phyloP scores from a whole-genome alignment of 306 rosid genomes.

The Crataegus laevigata region DNA sequence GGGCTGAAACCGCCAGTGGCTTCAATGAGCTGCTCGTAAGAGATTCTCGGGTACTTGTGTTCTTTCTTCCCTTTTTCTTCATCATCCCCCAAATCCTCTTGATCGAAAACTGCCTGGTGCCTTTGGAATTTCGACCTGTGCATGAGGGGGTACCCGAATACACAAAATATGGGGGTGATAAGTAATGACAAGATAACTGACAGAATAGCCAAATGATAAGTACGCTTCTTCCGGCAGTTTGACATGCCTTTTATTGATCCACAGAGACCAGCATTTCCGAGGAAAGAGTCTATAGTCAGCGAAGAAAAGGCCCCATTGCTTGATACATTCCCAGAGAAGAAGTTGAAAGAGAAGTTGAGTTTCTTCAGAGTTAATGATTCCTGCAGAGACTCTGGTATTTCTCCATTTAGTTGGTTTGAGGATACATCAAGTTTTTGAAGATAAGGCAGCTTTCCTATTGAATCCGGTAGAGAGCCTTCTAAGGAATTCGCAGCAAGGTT shows the following conservation, averaged over 20 bases:
- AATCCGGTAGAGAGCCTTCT: slow-evolving; percentile 56
- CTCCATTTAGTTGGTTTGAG: slow-evolving; percentile 53
- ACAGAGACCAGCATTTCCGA: slow-evolving; percentile 56
- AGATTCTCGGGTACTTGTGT: slow-evolving; percentile 61
- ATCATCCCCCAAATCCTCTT: slow-evolving; percentile 26
- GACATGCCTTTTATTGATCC: slow-evolving; percentile 62
- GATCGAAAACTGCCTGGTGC: slow-evolving; percentile 9
- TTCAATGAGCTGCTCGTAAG: slow-evolving; percentile 59
- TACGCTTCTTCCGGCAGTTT: slow-evolving; percentile 41
- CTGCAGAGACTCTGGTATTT: slow-evolving; percentile 53
- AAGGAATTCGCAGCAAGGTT: slow-evolving; percentile 64
- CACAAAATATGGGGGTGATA: slow-evolving; percentile 44
- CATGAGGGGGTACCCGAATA: slow-evolving; percentile 28
- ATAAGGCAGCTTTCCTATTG: slow-evolving; percentile 67
- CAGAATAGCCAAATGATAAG: slow-evolving; percentile 36
- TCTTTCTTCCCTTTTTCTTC: slow-evolving; percentile 45
- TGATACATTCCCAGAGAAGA: slow-evolving; percentile 57
- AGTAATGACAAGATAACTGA: slow-evolving; percentile 44
- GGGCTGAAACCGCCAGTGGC: slow-evolving; percentile 75
- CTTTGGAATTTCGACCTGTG: slow-evolving; percentile 33
- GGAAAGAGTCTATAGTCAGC: slow-evolving; percentile 53
- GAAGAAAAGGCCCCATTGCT: slow-evolving; percentile 56
- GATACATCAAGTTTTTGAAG: slow-evolving; percentile 62
- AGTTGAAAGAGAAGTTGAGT: slow-evolving; percentile 78
- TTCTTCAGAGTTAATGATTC: slow-evolving; percentile 53